Base-by-base conservation (phyloP, 2,329 filamentous ascomycete genomes). In the Fusarium sp. region DNA sequence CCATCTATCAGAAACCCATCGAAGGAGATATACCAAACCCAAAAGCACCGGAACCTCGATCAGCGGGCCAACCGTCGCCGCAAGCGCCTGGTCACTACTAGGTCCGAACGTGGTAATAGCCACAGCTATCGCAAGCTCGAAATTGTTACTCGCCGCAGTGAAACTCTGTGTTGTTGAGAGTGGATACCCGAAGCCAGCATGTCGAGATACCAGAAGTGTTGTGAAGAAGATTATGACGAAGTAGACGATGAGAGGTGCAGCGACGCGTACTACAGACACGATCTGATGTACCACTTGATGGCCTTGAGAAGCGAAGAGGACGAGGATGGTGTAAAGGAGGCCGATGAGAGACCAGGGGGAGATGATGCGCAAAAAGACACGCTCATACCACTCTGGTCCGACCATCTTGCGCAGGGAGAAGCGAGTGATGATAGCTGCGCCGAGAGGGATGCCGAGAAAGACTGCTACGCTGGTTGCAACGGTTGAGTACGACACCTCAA, bases 81-180 rank as follows among this genome's bases (percentile, higher is more conserved):
- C 94, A 49, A 97, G 84, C 1, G 94, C 94, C 82, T 97, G 91
- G 56, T 95, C 90, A 76, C 93, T 96, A 44, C 92, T 84, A 0
- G 92, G 87, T 0, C 94, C 95, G 82, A 93, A 97, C 0, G 92
- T 92, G 0, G 94, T 92, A 6, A 97, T 91, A 0, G 93, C 93
- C 0, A 97, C 94, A 0, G 94, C 94, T 82, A 97, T 97, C 0
- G 95, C 94, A 30, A 97, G 84, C 84, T 97, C 95, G 78, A 97
- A 97, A 80, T 97, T 97, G 79, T 97, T 97, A 80, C 94, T 97
- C 2, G 94, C 93, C 0, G 94, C 95, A 0, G 94, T 97, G 77
- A 97, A 96, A 79, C 93, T 95, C 82, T 97, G 94, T 4, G 94
- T 96, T 16, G 88, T 87, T 3, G 88, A 88, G 2, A 95, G 80